Percentiles rank a stretch among this genome's conserved stretches.
Conservation (phyloP, 2,329 filamentous ascomycete genomes). For the Exophiala spinifera region DNA sequence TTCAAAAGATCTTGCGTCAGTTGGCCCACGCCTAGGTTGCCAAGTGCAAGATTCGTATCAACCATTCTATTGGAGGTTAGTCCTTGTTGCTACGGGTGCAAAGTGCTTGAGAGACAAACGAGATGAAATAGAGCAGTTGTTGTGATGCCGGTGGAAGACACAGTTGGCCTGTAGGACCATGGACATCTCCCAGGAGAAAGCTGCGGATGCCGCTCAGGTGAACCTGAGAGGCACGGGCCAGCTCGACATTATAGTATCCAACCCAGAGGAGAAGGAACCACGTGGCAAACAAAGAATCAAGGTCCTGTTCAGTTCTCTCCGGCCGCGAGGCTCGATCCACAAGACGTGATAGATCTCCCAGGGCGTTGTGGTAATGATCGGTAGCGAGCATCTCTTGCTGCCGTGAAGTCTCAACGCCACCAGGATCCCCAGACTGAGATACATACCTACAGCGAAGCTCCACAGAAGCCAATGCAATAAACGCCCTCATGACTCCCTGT, state of each 20-base stretch:
- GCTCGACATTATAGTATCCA: constrained; percentile 8
- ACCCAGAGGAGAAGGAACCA: constrained; percentile 11
- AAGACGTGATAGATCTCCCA: constrained; percentile 12
- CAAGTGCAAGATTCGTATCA: not conserved
- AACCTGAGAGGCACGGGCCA: constrained; percentile 3
- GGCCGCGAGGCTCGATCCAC: constrained; percentile 4
- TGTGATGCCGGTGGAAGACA: constrained; percentile 6
- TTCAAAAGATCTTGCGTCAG: not conserved
- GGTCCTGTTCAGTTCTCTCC: not conserved
- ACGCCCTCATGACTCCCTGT: constrained; percentile 11
- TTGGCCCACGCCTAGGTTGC: not conserved
- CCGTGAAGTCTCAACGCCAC: not conserved
- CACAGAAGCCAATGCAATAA: constrained; percentile 15
- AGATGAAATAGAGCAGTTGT: constrained; percentile 13
- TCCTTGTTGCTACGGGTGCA: not conserved
- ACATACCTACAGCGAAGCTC: constrained; percentile 3
- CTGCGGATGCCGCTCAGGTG: constrained; percentile 13
- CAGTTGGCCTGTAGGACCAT: not conserved
- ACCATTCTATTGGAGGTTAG: not conserved
- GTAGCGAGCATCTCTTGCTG: not conserved
- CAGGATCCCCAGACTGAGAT: not conserved
- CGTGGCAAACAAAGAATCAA: constrained; percentile 13
- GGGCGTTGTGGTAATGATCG: not conserved
- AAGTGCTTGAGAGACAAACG: not conserved
- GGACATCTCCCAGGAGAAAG: constrained; percentile 5